These are phyloP conservation scores for Eimeria praecox DNA, from an alignment of 169 alveolate species.

Conservation along the genomic window DNA sequence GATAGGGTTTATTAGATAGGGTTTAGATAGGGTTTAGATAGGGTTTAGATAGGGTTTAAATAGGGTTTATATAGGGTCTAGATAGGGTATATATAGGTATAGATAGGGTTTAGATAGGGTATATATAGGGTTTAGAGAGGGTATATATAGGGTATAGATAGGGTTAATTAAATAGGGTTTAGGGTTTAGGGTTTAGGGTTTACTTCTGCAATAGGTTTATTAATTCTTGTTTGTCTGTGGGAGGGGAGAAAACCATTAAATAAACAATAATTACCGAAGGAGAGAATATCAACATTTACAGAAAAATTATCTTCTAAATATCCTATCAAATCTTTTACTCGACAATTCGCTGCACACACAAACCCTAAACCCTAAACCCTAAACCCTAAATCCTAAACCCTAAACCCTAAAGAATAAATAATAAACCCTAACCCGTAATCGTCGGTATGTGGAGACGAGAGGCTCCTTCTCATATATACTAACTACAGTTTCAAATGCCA, in stretches of 20 bases:
- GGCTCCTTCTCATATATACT: too few species aligned
- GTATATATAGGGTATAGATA: not conserved
- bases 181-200: conserved; percentile 13
- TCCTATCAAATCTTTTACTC: conserved; percentile 86
- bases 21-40: too few species aligned
- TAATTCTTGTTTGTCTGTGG: conserved; percentile 90
- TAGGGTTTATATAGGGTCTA: not conserved
- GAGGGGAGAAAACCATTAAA: conserved; percentile 92
- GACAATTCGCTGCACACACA: conserved; percentile 85
- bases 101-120: not conserved
- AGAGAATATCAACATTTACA: conserved; percentile 92
- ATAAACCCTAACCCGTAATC: not conserved
- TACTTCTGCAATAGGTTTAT: conserved; percentile 86
- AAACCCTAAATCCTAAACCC: conserved; percentile 43
- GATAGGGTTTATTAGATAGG: not conserved
- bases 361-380: conserved; percentile 42
- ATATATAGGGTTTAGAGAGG: not conserved
- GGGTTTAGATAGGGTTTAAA: not conserved
- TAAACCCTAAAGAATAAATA: not conserved
- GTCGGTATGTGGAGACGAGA: too few species aligned
- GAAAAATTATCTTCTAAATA: conserved; percentile 85
- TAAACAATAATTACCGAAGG: conserved; percentile 94
- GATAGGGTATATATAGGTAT: not conserved
- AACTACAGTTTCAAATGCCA: too few species aligned
- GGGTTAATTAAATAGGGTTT: not conserved